These are phyloP conservation scores for Leucoagaricus sp. DNA, from an alignment of 1,284 basidiomycete species.

Conservation along the genomic window DNA sequence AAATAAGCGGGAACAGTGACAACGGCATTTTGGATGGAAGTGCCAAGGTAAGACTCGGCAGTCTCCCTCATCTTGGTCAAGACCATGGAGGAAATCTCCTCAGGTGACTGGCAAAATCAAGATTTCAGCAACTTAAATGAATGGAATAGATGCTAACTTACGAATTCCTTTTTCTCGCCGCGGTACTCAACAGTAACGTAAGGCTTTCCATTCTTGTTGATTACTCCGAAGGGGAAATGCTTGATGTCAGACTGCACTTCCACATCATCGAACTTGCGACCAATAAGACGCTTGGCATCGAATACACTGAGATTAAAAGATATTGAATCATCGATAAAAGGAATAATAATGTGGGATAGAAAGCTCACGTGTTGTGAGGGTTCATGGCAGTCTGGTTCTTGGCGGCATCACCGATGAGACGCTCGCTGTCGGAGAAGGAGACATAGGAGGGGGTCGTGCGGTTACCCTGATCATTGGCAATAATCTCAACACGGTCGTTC, in stretches of 20 bases:
- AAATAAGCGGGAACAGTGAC: slow-evolving; percentile 97
- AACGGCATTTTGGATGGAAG: slow-evolving; percentile 83
- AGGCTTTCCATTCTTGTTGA: slow-evolving; percentile 85
- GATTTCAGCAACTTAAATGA: slow-evolving; percentile 10
- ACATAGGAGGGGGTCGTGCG: slow-evolving; percentile 95
- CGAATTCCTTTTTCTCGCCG: slow-evolving; percentile 91
- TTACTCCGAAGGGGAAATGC: slow-evolving; percentile 93
- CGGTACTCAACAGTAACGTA: slow-evolving; percentile 89
- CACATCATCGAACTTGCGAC: slow-evolving; percentile 58
- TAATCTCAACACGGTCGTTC: slow-evolving; percentile 98
- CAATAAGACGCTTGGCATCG: slow-evolving; percentile 48
- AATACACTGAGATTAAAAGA: slow-evolving; percentile 47
- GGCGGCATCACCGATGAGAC: slow-evolving; percentile 94
- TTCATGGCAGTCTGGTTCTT: slow-evolving; percentile 95
- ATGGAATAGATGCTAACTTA: slow-evolving; percentile 43
- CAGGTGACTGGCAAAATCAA: slow-evolving; percentile 67
- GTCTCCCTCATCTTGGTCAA: slow-evolving; percentile 98
- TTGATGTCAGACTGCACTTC: slow-evolving; percentile 96
- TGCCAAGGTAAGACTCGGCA: slow-evolving; percentile 95
- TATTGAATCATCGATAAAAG: slow-evolving; percentile 20
- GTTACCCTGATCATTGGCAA: slow-evolving; percentile 98
- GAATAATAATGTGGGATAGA: background rate
- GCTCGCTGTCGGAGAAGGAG: slow-evolving; percentile 91
- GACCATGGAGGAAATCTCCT: slow-evolving; percentile 98
- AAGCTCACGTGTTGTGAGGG: slow-evolving; percentile 68